phyloP scores from a whole-genome alignment of 148 eudicot species.

The Chenopodium quinoa region DNA sequence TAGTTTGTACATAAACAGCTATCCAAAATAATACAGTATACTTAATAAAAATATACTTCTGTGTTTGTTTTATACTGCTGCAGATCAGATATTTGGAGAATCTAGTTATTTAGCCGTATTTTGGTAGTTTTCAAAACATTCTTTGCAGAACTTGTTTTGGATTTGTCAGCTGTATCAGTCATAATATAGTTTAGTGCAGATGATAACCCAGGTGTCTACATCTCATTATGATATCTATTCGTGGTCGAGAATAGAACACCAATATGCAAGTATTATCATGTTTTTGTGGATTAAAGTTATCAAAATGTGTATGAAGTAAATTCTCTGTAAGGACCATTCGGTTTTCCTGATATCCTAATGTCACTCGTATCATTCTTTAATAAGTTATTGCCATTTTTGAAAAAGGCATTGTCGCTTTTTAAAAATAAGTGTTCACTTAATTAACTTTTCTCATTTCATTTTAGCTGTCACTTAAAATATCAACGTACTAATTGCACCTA shows the following conservation, averaged over 20 bases:
- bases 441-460: too few relatives aligned
- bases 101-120: neutral
- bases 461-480: neutral
- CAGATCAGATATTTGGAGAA: neutral
- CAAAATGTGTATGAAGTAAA: too few relatives aligned
- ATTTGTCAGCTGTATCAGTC: neutral
- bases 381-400: too few relatives aligned
- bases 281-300: too few relatives aligned
- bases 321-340: too few relatives aligned
- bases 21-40: conserved; percentile 7
- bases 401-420: too few relatives aligned
- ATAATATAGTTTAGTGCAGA: neutral
- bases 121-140: conserved; percentile 22
- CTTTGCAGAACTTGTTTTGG: neutral
- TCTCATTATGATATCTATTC: neutral
- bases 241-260: too few relatives aligned
- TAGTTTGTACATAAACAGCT: conserved; percentile 26
- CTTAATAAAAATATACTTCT: neutral
- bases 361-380: too few relatives aligned
- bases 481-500: too few relatives aligned
- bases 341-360: too few relatives aligned
- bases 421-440: too few relatives aligned
- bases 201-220: neutral
- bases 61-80: neutral
- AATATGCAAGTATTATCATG: too few relatives aligned